A percentile compares a stretch with the other conserved stretches of the same genome.
Conservation (phyloP, 345 rosid species). For the Theobroma cacao region DNA sequence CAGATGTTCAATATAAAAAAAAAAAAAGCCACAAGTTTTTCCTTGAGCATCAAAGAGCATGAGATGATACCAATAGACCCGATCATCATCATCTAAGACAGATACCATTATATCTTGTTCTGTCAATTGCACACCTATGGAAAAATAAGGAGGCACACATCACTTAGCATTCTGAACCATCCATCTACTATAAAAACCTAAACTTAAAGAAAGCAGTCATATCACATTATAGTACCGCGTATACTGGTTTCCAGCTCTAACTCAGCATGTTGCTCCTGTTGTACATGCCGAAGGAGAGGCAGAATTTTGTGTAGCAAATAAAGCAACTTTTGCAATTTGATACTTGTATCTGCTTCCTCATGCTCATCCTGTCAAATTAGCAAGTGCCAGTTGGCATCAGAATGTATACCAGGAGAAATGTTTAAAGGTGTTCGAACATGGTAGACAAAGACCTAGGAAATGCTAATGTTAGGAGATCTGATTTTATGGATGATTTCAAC, state of each 20-base stretch:
- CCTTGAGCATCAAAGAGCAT: constrained; percentile 14
- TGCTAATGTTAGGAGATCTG: background rate
- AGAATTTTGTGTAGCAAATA: constrained; percentile 39
- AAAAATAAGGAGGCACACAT: constrained; percentile 8
- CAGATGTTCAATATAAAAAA: background rate
- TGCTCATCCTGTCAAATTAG: constrained; percentile 28
- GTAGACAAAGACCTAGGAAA: background rate
- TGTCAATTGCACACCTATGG: constrained; percentile 34
- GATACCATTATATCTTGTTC: constrained; percentile 31
- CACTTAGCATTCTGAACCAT: constrained; percentile 11
- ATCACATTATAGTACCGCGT: constrained; percentile 29
- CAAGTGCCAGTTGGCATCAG: constrained; percentile 11
- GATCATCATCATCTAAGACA: constrained; percentile 41
- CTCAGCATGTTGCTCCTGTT: constrained; percentile 45
- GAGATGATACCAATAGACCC: constrained; percentile 49
- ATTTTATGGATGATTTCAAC: background rate
- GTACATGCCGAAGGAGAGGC: constrained; percentile 46
- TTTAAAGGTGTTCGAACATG: background rate
- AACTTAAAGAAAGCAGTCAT: background rate
- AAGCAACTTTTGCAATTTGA: constrained; percentile 38
- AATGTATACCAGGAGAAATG: background rate
- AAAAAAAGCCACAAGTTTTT: background rate
- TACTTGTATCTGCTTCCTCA: constrained; percentile 25
- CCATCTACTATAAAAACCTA: constrained; percentile 1
- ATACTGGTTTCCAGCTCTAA: constrained; percentile 33